These are phyloP conservation scores for Taxawa tesnikishii DNA, from an alignment of 2,329 filamentous ascomycete genomes.

Conservation along the genomic window DNA sequence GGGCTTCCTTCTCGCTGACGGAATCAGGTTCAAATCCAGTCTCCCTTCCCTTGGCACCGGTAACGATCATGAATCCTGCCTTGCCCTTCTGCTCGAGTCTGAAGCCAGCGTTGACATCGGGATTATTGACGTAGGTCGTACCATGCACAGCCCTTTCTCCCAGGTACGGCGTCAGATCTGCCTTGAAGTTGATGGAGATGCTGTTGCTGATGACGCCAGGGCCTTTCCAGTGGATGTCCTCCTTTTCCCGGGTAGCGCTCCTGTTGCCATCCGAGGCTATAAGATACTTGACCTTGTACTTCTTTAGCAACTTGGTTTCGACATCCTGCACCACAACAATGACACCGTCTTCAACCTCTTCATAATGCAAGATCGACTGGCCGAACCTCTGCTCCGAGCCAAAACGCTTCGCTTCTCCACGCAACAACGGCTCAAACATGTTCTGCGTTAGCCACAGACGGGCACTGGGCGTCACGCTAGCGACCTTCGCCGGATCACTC, in stretches of 20 bases:
- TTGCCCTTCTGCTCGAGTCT: slow-evolving; percentile 11
- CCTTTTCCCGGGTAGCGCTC: slow-evolving; percentile 7
- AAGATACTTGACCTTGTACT: slow-evolving; percentile 9
- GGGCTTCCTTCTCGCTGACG: slow-evolving; percentile 1
- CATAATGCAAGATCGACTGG: slow-evolving; percentile 10
- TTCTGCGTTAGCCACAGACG: slow-evolving; percentile 14
- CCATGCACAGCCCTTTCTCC: slow-evolving; percentile 11
- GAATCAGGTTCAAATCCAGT: slow-evolving; percentile 3
- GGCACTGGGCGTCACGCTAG: slow-evolving; percentile 9
- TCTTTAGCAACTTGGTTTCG: slow-evolving; percentile 4
- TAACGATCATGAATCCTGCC: slow-evolving; percentile 13
- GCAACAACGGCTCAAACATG: slow-evolving; percentile 14
- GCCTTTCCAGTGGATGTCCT: slow-evolving; percentile 9
- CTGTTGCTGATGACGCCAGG: slow-evolving; percentile 11
- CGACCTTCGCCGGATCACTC: slow-evolving; percentile 6
- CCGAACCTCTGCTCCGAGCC: slow-evolving; percentile 11
- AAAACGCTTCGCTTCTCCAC: slow-evolving; percentile 8
- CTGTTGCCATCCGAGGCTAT: slow-evolving; percentile 11
- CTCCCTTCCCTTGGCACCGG: slow-evolving; percentile 7
- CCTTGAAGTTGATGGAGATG: slow-evolving; percentile 14
- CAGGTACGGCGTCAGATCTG: no score
- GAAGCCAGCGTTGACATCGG: slow-evolving; percentile 11
- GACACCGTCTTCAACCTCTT: slow-evolving; percentile 9
- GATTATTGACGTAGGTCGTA: slow-evolving; percentile 14
- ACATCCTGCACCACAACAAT: slow-evolving; percentile 7